Base-by-base conservation (phyloP, 129 eudicot species). In the Ambrosia trifida region DNA sequence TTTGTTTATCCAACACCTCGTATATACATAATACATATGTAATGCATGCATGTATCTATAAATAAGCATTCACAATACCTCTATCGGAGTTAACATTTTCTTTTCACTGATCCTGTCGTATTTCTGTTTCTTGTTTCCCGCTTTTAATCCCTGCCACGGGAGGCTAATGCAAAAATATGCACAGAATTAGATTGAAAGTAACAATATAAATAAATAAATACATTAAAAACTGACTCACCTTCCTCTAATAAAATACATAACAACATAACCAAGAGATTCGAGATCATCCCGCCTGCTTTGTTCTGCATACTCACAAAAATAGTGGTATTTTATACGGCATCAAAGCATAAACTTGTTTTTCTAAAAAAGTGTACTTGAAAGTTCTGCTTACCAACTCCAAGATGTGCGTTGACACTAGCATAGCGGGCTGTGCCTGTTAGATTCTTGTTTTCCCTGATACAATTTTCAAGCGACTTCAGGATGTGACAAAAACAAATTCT, bases 341-440 rank as follows among this genome's bases (percentile, higher is more conserved):
- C 3, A 51, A 50, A 69, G 66, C 14, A 24, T n/a, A 36, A 69
- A 18, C 20, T 13, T 3, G 1, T 8, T 58, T 36, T 58, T 53
- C 6, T 52, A 12, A 68, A 52, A 51, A 51, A 38, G 19, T 18
- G 68, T 32, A n/a, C 5, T 45, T 16, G 3, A 64, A 75, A 66
- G 18, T 5, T 11, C 70, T 41, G 66, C 89, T 86, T 64, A 94
- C 99, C 99, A 54, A 94, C 90, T 72, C 99, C 99, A 50, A 87
- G 96, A 64, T 93, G 98, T 14, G 98, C 89, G 76, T 93, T 93
- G 46, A 93, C 96, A 72, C 98, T 93, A 63, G 99, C 99, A 87
- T 94, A 94, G 13, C 99, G 99, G 75, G 99, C 99, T 6, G 99
- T 94, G 35, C 99, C 99, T 8, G 97, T 94, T 75, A 94, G 97